These are phyloP conservation scores for Candida ponderosae DNA, from an alignment of 805 yeast species.

Conservation along the genomic window DNA sequence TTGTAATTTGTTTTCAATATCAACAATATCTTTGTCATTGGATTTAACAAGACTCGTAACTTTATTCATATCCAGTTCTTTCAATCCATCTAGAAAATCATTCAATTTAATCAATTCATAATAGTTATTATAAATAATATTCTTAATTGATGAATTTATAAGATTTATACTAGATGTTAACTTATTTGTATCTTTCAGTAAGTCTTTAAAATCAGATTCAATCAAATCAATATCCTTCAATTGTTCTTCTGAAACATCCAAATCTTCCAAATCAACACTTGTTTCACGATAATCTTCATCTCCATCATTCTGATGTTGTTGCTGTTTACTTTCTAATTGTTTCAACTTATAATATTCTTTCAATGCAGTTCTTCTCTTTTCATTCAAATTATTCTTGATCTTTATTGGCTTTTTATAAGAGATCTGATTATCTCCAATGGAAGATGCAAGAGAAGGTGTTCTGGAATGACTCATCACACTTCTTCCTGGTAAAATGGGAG, in stretches of 20 bases:
- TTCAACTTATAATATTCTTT: constrained; percentile 34
- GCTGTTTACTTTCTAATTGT: constrained; percentile 19
- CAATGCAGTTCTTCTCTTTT: constrained; percentile 30
- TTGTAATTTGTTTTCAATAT: constrained; percentile 2
- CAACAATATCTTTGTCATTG: not conserved
- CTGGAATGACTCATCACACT: not conserved
- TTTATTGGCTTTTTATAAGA: constrained; percentile 18
- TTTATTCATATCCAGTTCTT: constrained; percentile 11
- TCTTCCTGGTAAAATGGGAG: not conserved
- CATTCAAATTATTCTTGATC: constrained; percentile 15
- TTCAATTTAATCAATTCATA: constrained; percentile 64
- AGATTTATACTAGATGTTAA: constrained; percentile 39
- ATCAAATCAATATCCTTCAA: constrained; percentile 20
- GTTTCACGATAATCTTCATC: not conserved
- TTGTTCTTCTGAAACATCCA: constrained; percentile 15
- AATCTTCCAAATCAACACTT: constrained; percentile 14
- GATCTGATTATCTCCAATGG: constrained; percentile 5
- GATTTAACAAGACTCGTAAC: constrained; percentile 2
- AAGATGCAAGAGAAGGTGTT: not conserved
- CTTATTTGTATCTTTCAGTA: constrained; percentile 28
- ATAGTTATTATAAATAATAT: constrained; percentile 69
- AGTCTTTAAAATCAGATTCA: constrained; percentile 21
- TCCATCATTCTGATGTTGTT: constrained; percentile 3
- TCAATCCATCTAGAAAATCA: constrained; percentile 38
- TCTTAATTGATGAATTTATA: constrained; percentile 55